These are phyloP conservation scores for Alternaria postmessia DNA, from an alignment of 2,329 filamentous ascomycete species.

Conservation along the genomic window DNA sequence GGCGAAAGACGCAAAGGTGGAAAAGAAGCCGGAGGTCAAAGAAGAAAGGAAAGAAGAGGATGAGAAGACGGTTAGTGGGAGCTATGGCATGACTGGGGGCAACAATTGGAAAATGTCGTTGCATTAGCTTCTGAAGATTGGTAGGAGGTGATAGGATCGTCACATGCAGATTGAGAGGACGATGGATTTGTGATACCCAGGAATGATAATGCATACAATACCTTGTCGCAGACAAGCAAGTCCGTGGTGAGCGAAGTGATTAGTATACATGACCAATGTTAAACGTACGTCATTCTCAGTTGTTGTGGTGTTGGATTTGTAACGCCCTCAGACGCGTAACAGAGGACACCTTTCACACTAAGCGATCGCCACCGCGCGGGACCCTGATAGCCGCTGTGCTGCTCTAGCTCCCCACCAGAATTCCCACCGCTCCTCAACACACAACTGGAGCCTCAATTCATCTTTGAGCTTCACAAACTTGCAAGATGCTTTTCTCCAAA, in stretches of 20 bases:
- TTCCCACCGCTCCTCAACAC: constrained; percentile 22
- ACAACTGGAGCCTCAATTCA: constrained; percentile 27
- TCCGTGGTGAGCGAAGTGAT: background rate
- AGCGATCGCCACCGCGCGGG: constrained; percentile 33
- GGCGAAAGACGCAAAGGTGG: constrained; percentile 13
- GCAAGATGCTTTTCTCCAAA: constrained; percentile 44
- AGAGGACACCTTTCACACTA: constrained; percentile 45
- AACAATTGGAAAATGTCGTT: constrained; percentile 43
- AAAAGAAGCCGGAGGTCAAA: constrained; percentile 7
- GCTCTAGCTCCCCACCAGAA: constrained; percentile 24
- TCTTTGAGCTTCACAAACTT: constrained; percentile 27
- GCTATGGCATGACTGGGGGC: constrained; percentile 44
- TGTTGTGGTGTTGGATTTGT: constrained; percentile 31
- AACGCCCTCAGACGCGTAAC: constrained; percentile 25
- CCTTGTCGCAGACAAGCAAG: background rate
- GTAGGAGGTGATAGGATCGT: background rate
- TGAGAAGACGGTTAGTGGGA: constrained; percentile 45
- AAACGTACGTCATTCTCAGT: constrained; percentile 5
- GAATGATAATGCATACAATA: background rate
- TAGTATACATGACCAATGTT: background rate
- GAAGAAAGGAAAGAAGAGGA: constrained; percentile 18
- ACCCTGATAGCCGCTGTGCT: constrained; percentile 24
- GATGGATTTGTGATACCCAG: background rate
- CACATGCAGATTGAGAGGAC: background rate
- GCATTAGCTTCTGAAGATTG: constrained; percentile 5